phyloP scores from a whole-genome alignment of 176 grass and related monocot species.

The Bolboschoenus planiculmis region DNA sequence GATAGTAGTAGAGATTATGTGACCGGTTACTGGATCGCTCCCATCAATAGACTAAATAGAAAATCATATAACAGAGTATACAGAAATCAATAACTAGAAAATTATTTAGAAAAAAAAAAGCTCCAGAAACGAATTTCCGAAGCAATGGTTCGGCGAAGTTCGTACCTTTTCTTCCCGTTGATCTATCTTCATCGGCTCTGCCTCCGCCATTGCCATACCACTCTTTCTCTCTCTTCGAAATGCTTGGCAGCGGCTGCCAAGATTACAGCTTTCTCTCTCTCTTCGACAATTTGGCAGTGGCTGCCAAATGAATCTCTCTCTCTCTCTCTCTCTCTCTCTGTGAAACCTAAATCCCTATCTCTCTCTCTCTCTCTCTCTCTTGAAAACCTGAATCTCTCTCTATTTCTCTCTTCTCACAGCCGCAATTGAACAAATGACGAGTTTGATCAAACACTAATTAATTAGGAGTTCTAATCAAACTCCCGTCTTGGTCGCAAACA shows the following conservation, averaged over 20 bases:
- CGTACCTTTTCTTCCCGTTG: conserved; percentile 49
- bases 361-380: background rate
- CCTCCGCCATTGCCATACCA: background rate
- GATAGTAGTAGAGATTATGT: conserved; percentile 91
- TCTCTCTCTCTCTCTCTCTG: background rate
- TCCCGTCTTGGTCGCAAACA: background rate
- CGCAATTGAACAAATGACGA: background rate
- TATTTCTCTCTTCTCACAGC: background rate
- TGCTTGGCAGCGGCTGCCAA: background rate
- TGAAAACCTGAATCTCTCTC: background rate
- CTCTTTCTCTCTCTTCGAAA: background rate
- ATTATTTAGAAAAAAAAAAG: background rate
- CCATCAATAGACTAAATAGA: conserved; percentile 1
- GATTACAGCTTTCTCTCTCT: conserved; percentile 12
- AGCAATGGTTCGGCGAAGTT: background rate
- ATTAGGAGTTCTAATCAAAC: background rate
- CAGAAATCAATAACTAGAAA: conserved; percentile 9
- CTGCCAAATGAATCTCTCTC: background rate
- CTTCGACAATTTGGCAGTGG: conserved; percentile 15
- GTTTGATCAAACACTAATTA: background rate
- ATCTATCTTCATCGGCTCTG: conserved; percentile 46
- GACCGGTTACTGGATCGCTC: conserved; percentile 58
- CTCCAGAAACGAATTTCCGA: background rate
- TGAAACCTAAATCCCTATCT: conserved; percentile 7
- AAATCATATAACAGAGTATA: background rate